phyloP scores from a whole-genome alignment of 129 eudicot species.

The Arctium lappa region DNA sequence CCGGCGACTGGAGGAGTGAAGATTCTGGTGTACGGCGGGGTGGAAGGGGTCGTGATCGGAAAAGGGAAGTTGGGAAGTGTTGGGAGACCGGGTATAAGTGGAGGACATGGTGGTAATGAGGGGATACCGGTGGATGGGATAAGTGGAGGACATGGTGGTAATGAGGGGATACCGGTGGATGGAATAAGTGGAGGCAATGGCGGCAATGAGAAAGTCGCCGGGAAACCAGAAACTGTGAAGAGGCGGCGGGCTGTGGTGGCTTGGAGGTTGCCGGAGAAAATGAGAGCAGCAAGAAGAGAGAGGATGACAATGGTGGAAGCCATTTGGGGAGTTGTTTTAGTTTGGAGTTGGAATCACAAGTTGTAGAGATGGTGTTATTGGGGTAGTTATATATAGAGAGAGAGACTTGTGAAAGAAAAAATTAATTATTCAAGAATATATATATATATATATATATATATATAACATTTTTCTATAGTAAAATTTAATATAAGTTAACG shows the following conservation, averaged over 20 bases:
- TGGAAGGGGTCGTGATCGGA: conserved; percentile 10
- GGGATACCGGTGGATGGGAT: not conserved
- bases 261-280: conserved; percentile 25
- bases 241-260: conserved; percentile 21
- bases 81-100: not conserved
- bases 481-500: not conserved
- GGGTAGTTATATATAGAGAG: not conserved
- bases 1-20: conserved; percentile 20
- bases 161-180: not conserved
- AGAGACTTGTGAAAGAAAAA: not conserved
- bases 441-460: too few relatives aligned
- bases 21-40: conserved; percentile 19
- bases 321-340: conserved; percentile 13
- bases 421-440: not conserved
- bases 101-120: not conserved
- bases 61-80: conserved; percentile 21
- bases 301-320: conserved; percentile 31
- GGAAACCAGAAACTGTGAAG: not conserved
- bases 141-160: not conserved
- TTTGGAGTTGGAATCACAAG: not conserved
- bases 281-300: not conserved
- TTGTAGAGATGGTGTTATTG: not conserved
- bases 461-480: not conserved
- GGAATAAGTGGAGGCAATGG: not conserved
- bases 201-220: not conserved